Evolutionary conservation across 768 basidiomycete genomes (phyloP).

Genomic region (Holtermanniella nyarrowii): DNA sequence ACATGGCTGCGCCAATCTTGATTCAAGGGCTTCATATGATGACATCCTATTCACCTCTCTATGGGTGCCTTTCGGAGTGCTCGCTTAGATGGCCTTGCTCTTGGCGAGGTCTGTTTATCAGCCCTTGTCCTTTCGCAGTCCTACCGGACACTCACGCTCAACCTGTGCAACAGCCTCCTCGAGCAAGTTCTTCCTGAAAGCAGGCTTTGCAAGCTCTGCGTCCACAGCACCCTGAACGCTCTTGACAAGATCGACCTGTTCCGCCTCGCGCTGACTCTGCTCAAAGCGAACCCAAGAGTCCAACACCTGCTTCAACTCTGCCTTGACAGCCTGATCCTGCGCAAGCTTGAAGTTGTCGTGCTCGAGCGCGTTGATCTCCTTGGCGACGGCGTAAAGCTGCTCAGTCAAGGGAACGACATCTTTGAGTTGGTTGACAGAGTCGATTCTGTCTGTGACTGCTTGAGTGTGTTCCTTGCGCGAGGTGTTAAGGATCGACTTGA

Average conservation of each 20-base stretch:
- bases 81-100: constrained; percentile 70
- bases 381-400: constrained; percentile 81
- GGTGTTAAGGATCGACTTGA: constrained; percentile 67
- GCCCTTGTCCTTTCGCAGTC: background rate
- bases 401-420: constrained; percentile 87
- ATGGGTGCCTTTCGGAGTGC: background rate
- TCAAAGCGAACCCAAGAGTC: constrained; percentile 98
- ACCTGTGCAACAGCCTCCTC: constrained; percentile 87
- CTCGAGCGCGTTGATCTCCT: constrained; percentile 91
- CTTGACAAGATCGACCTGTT: constrained; percentile 85
- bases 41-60: background rate
- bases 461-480: constrained; percentile 83
- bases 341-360: constrained; percentile 76
- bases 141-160: constrained; percentile 60
- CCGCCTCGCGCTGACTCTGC: constrained; percentile 90
- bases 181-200: constrained; percentile 67
- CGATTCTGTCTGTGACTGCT: constrained; percentile 86
- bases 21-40: background rate
- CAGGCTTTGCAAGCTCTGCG: constrained; percentile 52
- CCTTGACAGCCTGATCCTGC: constrained; percentile 74
- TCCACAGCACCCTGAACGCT: constrained; percentile 46
- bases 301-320: constrained; percentile 86
- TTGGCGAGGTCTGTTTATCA: constrained; percentile 67
- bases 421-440: constrained; percentile 83
- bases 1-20: too few species aligned